phyloP scores from a whole-genome alignment of 1,139 yeast species.

The Pichia sp. region DNA sequence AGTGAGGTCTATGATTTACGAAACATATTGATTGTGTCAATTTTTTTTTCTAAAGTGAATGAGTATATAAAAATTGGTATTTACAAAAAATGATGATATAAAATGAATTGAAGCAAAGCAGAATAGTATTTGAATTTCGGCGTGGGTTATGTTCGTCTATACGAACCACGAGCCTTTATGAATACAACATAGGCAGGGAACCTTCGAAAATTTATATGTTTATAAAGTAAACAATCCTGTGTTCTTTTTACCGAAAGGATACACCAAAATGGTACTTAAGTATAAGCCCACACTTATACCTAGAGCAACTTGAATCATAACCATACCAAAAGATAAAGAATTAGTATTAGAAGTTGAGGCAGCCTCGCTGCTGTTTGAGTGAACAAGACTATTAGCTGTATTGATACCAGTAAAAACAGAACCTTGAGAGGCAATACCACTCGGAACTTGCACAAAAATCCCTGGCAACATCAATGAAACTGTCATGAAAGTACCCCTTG shows the following conservation, averaged over 20 bases:
- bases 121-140: neutral
- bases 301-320: slow-evolving; percentile 89
- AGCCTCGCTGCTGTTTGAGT: slow-evolving; percentile 28
- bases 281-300: slow-evolving; percentile 93
- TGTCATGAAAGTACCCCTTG: slow-evolving; percentile 61
- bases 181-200: neutral
- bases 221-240: slow-evolving; percentile 83
- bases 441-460: slow-evolving; percentile 89
- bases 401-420: slow-evolving; percentile 74
- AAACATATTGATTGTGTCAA: slow-evolving; percentile 32
- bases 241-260: slow-evolving; percentile 85
- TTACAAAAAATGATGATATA: neutral
- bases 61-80: neutral
- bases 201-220: neutral
- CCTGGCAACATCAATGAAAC: slow-evolving; percentile 96
- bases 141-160: neutral
- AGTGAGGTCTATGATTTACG: slow-evolving; percentile 55
- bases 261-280: slow-evolving; percentile 83
- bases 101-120: neutral
- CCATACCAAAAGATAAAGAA: slow-evolving; percentile 62
- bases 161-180: neutral
- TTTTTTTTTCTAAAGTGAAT: neutral
- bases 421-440: slow-evolving; percentile 89
- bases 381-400: slow-evolving; percentile 68
- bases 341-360: slow-evolving; percentile 29